Conservation (phyloP, 1,284 basidiomycete genomes). For the Ceratobasidium papillatum region DNA sequence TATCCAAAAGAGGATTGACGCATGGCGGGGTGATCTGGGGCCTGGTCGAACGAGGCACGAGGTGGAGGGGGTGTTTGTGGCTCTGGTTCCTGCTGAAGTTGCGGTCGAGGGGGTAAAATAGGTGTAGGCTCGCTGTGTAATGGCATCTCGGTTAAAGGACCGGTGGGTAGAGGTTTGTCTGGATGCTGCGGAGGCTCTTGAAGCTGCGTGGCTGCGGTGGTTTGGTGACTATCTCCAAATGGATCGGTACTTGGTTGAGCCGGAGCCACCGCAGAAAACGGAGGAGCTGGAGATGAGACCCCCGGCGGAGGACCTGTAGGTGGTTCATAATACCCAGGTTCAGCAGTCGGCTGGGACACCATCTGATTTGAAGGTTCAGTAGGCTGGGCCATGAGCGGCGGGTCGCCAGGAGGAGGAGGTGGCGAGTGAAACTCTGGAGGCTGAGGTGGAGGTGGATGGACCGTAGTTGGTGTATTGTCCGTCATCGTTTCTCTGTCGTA, state of each 20-base stretch:
- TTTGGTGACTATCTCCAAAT: not conserved
- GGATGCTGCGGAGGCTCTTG: constrained; percentile 33
- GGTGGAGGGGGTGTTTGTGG: constrained; percentile 23
- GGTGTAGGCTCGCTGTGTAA: constrained; percentile 35
- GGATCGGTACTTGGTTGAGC: constrained; percentile 11
- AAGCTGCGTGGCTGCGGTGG: constrained; percentile 24
- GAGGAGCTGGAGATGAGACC: not conserved
- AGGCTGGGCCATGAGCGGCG: not conserved
- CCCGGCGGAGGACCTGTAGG: not conserved
- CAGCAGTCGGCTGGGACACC: not conserved
- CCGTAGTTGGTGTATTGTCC: constrained; percentile 2
- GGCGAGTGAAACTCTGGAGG: constrained; percentile 22
- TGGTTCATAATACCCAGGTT: not conserved
- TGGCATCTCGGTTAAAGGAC: constrained; percentile 3
- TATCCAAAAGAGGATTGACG: constrained; percentile 2
- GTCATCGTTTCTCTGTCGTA: not conserved
- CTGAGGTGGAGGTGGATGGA: not conserved
- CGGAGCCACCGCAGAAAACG: not conserved
- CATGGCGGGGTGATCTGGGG: constrained; percentile 23
- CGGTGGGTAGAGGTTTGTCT: constrained; percentile 8
- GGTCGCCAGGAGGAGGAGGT: constrained; percentile 22
- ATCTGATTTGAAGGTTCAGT: not conserved
- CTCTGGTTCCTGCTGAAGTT: not conserved
- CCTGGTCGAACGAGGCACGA: constrained; percentile 21
- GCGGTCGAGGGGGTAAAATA: constrained; percentile 23